Evolutionary conservation across 495 filamentous ascomycete genomes (phyloP).

Genomic region (Aeminium ludgeri): DNA sequence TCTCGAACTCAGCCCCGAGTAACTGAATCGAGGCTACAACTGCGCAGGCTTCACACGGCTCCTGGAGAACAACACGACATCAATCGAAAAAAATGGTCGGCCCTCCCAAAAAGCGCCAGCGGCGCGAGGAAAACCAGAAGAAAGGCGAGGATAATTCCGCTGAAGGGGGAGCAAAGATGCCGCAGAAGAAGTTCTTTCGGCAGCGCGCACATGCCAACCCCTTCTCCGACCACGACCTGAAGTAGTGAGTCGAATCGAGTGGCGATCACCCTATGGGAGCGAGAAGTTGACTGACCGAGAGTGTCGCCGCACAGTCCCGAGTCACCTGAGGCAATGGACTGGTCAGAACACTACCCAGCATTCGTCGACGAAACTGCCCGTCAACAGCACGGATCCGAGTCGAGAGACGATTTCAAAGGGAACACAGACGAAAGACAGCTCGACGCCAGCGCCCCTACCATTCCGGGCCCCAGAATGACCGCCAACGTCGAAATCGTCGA

Average conservation of each 20-base stretch:
- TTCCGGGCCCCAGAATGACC: conserved; percentile 7
- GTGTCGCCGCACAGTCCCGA: conserved; percentile 44
- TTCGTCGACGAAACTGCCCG: neutral
- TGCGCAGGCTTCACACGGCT: too few species aligned
- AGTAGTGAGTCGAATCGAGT: conserved; percentile 68
- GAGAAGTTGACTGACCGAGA: conserved; percentile 5
- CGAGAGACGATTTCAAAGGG: neutral
- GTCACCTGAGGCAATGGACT: conserved; percentile 74
- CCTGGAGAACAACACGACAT: too few species aligned
- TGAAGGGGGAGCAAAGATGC: neutral
- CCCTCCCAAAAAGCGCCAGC: conserved; percentile 45
- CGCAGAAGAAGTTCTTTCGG: conserved; percentile 57
- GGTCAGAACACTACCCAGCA: conserved; percentile 64
- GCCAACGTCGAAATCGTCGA: conserved; percentile 82
- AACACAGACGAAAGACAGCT: neutral
- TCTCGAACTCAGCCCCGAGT: too few species aligned
- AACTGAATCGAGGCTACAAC: too few species aligned
- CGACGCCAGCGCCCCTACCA: neutral
- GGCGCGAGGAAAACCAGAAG: conserved; percentile 61
- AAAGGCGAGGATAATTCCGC: neutral
- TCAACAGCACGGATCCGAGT: neutral
- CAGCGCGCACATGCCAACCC: conserved; percentile 95
- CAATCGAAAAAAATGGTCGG: too few species aligned
- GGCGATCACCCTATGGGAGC: neutral
- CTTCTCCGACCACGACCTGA: conserved; percentile 79